Conservation (phyloP, 257 asterid genomes). For the Scutellaria galericulata region DNA sequence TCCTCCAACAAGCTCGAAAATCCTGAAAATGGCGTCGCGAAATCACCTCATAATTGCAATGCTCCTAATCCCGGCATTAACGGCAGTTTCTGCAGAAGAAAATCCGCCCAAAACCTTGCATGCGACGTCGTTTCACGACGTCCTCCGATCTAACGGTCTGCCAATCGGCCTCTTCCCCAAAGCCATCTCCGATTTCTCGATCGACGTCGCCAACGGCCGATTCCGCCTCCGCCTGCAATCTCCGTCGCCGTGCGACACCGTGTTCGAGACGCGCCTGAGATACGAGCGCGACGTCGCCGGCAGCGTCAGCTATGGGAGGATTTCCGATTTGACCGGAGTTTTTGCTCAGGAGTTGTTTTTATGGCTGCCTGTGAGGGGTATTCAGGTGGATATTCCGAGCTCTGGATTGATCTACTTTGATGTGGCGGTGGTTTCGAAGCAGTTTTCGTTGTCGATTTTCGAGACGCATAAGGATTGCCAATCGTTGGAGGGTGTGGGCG, state of each 20-base stretch:
- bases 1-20: neutral
- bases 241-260: too few relatives aligned
- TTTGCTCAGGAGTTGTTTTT: constrained; percentile 71
- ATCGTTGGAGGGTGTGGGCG: constrained; percentile 21
- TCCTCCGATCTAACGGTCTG: too few relatives aligned
- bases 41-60: constrained; percentile 5
- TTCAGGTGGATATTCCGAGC: constrained; percentile 79
- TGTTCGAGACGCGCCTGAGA: too few relatives aligned
- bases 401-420: constrained; percentile 88
- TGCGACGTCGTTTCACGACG: too few relatives aligned
- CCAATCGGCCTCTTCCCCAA: too few relatives aligned
- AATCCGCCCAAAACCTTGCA: too few relatives aligned
- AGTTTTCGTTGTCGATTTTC: constrained; percentile 69
- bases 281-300: too few relatives aligned
- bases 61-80: neutral
- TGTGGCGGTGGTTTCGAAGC: constrained; percentile 75
- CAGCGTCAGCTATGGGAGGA: too few relatives aligned
- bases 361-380: constrained; percentile 74
- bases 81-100: too few relatives aligned
- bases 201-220: too few relatives aligned
- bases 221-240: too few relatives aligned
- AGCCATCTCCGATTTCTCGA: too few relatives aligned
- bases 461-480: constrained; percentile 75
- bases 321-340: constrained; percentile 51
- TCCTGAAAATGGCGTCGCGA: constrained; percentile 31